Conservation (phyloP, 2,329 filamentous ascomycete species). For the Colletotrichum horii region DNA sequence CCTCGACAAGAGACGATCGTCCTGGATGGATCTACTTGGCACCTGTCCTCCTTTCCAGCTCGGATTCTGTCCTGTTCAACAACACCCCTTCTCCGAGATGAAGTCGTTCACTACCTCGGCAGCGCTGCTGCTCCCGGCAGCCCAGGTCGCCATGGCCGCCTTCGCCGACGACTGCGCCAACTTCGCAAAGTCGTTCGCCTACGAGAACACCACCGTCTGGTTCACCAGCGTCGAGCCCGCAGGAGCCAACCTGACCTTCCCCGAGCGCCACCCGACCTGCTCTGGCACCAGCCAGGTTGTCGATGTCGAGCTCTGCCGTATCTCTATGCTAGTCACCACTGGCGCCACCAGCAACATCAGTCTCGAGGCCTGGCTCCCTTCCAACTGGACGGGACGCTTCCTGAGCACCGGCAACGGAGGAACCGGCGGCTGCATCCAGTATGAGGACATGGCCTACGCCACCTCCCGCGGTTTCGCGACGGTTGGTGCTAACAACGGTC, state of each 20-base stretch:
- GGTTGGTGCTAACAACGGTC: constrained; percentile 54
- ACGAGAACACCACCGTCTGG: constrained; percentile 33
- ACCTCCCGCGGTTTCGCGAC: constrained; percentile 46
- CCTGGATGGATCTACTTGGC: not conserved
- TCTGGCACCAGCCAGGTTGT: constrained; percentile 23
- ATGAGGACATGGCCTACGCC: constrained; percentile 48
- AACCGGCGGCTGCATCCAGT: constrained; percentile 50
- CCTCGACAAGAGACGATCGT: not conserved
- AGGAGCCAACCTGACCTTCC: constrained; percentile 41
- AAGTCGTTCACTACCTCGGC: constrained; percentile 12
- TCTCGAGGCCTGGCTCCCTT: constrained; percentile 52
- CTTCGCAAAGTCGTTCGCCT: constrained; percentile 30
- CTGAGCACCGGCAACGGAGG: constrained; percentile 55
- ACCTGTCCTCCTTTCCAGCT: not conserved
- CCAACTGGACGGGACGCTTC: constrained; percentile 49
- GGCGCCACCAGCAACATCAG: constrained; percentile 48
- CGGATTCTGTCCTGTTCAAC: not conserved
- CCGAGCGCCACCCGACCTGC: constrained; percentile 45
- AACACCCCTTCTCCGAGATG: not conserved
- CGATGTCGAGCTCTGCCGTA: constrained; percentile 30
- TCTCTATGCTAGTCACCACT: constrained; percentile 33
- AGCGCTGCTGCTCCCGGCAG: constrained; percentile 16
- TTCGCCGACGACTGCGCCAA: constrained; percentile 23
- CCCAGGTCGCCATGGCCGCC: constrained; percentile 9
- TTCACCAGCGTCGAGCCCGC: constrained; percentile 41